Base-by-base conservation (phyloP, 148 eudicot species). In the Heliosperma pusillum region DNA sequence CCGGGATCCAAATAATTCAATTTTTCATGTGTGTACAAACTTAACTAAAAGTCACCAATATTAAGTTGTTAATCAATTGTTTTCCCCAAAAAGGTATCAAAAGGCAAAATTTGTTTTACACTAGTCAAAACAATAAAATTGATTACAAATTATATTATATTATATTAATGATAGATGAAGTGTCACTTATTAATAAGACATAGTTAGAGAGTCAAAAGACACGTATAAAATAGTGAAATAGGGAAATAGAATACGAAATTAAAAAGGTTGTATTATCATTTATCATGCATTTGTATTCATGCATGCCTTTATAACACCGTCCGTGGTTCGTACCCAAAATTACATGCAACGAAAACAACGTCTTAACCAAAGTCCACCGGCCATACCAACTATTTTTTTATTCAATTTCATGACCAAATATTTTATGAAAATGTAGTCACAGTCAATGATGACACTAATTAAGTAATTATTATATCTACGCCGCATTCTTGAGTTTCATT, bases 231-330 rank as follows among this genome's bases (percentile, higher is more conserved):
- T 42, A 0, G 9, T 42, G 2, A 42, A 10, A 42, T 42, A 2
- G 9, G 45, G 9, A 42, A 5, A 40, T 40, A 40, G 7, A 5
- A 45, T 5, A 8, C 12, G 2, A 45, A 45, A 45, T 1, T 5
- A 1, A 47, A 47, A 47, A 47, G 52, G 15, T 9, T 47, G 13
- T 0, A 47, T 47, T 42, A 2, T 42, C 44, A 42, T 1, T 42
- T 7, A 42, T 42, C 1, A 10, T 42, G 45, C 9, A 42, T 42
- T 42, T 42, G 45, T 5, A 10, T n/a, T n/a, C 3, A 6, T 65
- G 63, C 62, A 65, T 74, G 63, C 5, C 29, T 36, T 36, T 36
- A 27, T 66, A 53, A 55, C 78, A 75, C 78, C 78, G 78, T 69
- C 78, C 55, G 55, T 50, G 55, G 55, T 50, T 50, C 55, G 55